Evolutionary conservation across 495 filamentous ascomycete species (phyloP).

Genomic region (Massariosphaeria phaeospora): DNA sequence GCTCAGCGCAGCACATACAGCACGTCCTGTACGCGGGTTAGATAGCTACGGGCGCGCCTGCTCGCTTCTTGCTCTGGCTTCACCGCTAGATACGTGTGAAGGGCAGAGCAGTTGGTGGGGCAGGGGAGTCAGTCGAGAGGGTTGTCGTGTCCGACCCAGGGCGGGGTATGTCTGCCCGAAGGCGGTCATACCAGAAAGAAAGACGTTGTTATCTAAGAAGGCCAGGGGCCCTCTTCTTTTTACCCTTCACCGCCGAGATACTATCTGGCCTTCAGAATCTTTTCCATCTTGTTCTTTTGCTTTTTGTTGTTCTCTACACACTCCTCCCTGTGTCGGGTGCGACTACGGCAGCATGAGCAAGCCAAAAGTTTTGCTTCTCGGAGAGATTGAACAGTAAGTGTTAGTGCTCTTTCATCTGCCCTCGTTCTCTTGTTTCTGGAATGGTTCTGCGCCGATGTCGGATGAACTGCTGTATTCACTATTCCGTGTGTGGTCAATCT

Average conservation of each 20-base stretch:
- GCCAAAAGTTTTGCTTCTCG: slow-evolving; percentile 39
- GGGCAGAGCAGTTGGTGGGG: slow-evolving; percentile 18
- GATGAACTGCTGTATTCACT: too few species aligned
- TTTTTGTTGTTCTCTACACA: neutral
- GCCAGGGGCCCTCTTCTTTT: neutral
- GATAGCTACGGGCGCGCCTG: neutral
- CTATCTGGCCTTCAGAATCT: neutral
- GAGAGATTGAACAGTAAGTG: slow-evolving; percentile 40
- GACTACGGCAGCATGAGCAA: slow-evolving; percentile 29
- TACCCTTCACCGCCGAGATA: neutral
- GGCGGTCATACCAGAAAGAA: slow-evolving; percentile 16
- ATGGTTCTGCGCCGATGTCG: slow-evolving; percentile 13
- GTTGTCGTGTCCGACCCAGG: neutral
- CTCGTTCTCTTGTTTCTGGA: neutral
- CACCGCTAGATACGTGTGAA: too few species aligned
- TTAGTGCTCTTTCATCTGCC: neutral
- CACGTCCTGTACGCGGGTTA: too few species aligned
- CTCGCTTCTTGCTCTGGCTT: neutral
- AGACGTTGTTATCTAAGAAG: slow-evolving; percentile 6
- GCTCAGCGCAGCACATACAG: too few species aligned
- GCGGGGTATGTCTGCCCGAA: slow-evolving; percentile 25
- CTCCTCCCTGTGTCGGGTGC: neutral
- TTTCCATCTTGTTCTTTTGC: neutral
- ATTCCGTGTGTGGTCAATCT: too few species aligned
- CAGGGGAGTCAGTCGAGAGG: neutral